These are phyloP conservation scores for Eucalyptus microcorys DNA, from an alignment of 345 rosid species.

Conservation along the genomic window DNA sequence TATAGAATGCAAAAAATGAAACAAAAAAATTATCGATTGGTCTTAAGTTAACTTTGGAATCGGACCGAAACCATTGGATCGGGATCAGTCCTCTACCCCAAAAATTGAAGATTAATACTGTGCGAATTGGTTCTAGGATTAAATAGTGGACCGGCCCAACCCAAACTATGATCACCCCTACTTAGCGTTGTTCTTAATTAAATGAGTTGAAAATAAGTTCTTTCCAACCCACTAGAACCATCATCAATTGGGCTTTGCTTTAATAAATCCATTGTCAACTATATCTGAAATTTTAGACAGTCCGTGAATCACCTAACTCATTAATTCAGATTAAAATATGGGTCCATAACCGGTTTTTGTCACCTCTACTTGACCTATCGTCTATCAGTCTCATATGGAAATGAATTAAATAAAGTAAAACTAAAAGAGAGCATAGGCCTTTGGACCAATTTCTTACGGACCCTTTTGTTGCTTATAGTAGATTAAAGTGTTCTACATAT, in stretches of 20 bases:
- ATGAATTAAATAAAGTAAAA: not conserved
- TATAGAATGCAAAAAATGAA: too few species aligned
- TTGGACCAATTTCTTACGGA: not conserved
- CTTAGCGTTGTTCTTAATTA: not conserved
- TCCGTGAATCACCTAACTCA: not conserved
- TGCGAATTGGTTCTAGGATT: too few species aligned
- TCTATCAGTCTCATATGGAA: not conserved
- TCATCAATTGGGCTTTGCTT: not conserved
- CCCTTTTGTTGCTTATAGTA: not conserved
- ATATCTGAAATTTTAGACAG: not conserved
- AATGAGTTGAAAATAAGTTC: not conserved
- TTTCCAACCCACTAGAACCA: not conserved
- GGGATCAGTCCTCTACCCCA: rapidly evolving
- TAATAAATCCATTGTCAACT: not conserved
- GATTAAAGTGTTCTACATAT: not conserved
- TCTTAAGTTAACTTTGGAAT: rapidly evolving
- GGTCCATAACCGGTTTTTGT: not conserved
- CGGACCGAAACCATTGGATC: rapidly evolving
- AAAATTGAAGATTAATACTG: too few species aligned
- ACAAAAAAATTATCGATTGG: too few species aligned
- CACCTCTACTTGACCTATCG: not conserved
- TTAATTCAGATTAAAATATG: not conserved
- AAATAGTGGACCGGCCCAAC: too few species aligned
- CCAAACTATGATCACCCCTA: too few species aligned
- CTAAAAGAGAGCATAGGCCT: not conserved